These are phyloP conservation scores for Pseudophaeomoniella oleicola DNA, from an alignment of 2,329 filamentous ascomycete genomes.

Conservation along the genomic window DNA sequence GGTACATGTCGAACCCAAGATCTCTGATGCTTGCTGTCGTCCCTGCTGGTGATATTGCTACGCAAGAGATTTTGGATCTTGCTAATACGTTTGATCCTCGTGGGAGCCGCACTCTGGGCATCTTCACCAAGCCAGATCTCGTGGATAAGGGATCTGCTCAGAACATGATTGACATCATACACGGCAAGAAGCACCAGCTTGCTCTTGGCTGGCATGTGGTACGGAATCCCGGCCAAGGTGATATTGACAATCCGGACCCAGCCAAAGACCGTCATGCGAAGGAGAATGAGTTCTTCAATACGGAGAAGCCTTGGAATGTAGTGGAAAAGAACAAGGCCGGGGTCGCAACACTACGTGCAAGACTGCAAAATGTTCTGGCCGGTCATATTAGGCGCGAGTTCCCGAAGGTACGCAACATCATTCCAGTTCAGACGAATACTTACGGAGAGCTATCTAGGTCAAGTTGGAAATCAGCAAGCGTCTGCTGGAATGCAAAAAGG, in stretches of 20 bases:
- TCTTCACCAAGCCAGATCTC: conserved; percentile 48
- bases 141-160: conserved; percentile 20
- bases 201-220: conserved; percentile 19
- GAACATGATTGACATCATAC: conserved; percentile 15
- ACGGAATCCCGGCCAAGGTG: conserved; percentile 17
- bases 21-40: conserved; percentile 29
- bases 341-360: conserved; percentile 22
- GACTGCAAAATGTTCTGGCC: conserved; percentile 27
- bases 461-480: conserved; percentile 20
- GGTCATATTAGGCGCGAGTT: conserved; percentile 30
- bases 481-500: conserved; percentile 13
- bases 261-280: conserved; percentile 13
- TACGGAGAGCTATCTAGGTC: not conserved
- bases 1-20: conserved; percentile 24
- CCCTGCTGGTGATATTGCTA: conserved; percentile 30
- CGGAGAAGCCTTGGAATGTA: conserved; percentile 19
- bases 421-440: not conserved
- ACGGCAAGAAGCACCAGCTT: conserved; percentile 10
- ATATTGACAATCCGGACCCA: conserved; percentile 9
- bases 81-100: conserved; percentile 21
- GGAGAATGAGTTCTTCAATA: conserved; percentile 22
- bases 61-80: conserved; percentile 29
- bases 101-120: conserved; percentile 26
- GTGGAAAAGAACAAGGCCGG: conserved; percentile 25
- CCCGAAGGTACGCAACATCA: conserved; percentile 22